Percentiles rank a stretch among this genome's conserved stretches.
Conservation (phyloP, 1,139 yeast species). For the Candida sanyaensis region DNA sequence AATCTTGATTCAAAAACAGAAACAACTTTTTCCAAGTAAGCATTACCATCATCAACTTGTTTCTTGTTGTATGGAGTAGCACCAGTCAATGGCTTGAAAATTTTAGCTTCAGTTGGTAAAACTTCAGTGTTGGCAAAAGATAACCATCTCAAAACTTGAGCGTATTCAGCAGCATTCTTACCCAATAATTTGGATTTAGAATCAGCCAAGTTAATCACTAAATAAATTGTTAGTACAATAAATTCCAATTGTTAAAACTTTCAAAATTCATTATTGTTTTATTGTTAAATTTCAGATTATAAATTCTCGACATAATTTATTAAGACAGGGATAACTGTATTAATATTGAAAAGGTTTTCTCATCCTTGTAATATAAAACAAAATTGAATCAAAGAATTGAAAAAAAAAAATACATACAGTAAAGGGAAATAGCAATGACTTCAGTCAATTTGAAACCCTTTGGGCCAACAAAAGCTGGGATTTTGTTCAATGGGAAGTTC, state of each 20-base stretch:
- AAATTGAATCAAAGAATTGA: constrained; percentile 11
- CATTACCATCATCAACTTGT: constrained; percentile 55
- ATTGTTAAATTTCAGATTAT: constrained; percentile 38
- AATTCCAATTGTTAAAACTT: neutral
- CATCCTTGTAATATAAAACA: constrained; percentile 44
- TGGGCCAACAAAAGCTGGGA: constrained; percentile 80
- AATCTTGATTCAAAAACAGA: constrained; percentile 65
- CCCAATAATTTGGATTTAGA: constrained; percentile 54
- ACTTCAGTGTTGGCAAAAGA: constrained; percentile 79
- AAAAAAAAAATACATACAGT: constrained; percentile 40
- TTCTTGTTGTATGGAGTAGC: constrained; percentile 61
- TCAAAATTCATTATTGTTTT: too few relatives aligned
- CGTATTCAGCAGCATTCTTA: constrained; percentile 64
- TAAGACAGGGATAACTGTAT: constrained; percentile 95
- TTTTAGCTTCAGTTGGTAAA: constrained; percentile 40
- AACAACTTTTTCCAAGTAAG: constrained; percentile 39
- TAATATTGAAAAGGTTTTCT: constrained; percentile 43
- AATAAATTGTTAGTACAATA: constrained; percentile 21
- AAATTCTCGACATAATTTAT: constrained; percentile 72
- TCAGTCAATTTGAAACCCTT: constrained; percentile 83
- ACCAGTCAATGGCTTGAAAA: constrained; percentile 39
- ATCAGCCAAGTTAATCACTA: constrained; percentile 34
- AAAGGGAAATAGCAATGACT: constrained; percentile 68
- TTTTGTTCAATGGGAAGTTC: constrained; percentile 70
- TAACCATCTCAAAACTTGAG: constrained; percentile 76